Evolutionary conservation across 78 protist species (phyloP).

Genomic region (Guillardia theta): DNA sequence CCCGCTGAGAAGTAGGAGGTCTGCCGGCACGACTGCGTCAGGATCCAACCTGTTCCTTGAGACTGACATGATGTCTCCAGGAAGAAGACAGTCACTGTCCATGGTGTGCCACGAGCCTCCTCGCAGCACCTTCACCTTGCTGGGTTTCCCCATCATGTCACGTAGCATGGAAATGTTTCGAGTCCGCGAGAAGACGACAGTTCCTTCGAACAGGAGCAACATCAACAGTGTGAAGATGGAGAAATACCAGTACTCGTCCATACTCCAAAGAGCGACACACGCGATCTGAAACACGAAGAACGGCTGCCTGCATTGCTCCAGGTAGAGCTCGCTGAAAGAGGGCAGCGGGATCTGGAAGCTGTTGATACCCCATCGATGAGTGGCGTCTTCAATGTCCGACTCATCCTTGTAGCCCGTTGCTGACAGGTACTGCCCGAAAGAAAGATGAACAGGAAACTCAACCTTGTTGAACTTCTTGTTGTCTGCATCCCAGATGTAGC

Average conservation of each 20-base stretch:
- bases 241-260: constrained; percentile 88
- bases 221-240: constrained; percentile 93
- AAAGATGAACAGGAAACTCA: neutral
- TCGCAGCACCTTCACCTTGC: constrained; percentile 17
- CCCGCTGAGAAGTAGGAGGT: constrained; percentile 90
- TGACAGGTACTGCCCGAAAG: neutral
- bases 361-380: neutral
- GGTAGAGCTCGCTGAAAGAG: constrained; percentile 77
- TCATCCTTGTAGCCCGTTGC: neutral
- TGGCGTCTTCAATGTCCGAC: neutral
- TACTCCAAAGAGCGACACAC: constrained; percentile 92
- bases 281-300: constrained; percentile 96
- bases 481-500: constrained; percentile 9
- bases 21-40: constrained; percentile 71
- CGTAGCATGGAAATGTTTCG: constrained; percentile 27
- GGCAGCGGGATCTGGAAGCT: constrained; percentile 88
- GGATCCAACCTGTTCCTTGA: neutral
- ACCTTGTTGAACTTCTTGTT: neutral
- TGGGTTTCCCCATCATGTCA: neutral
- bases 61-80: constrained; percentile 75
- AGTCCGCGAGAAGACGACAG: constrained; percentile 76
- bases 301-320: constrained; percentile 95
- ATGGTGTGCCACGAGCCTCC: constrained; percentile 39
- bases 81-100: constrained; percentile 55
- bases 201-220: constrained; percentile 91